Evolutionary conservation across 225 moss, liverwort and hornwort genomes (phyloP).

Genomic region (Thuidium tamariscinum): DNA sequence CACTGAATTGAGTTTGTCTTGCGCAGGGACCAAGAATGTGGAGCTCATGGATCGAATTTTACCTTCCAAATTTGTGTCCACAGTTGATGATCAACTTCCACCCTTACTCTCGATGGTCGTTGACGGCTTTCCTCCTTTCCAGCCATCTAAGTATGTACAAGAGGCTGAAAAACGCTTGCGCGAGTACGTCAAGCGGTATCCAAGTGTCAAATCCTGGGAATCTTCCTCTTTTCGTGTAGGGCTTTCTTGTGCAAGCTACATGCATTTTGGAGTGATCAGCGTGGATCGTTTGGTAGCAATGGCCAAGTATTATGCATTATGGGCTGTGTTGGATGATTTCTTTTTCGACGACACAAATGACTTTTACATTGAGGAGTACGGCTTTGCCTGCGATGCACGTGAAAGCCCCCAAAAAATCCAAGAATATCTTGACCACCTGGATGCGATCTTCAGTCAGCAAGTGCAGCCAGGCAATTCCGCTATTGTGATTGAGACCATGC

Average conservation of each 20-base stretch:
- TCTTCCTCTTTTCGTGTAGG: not conserved
- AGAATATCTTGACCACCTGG: accelerated
- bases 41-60: too few relatives aligned
- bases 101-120: too few relatives aligned
- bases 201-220: too few relatives aligned
- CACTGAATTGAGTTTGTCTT: too few relatives aligned
- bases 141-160: too few relatives aligned
- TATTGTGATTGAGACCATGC: not conserved
- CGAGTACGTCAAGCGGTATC: too few relatives aligned
- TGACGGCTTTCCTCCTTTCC: too few relatives aligned
- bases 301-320: not conserved
- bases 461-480: not conserved
- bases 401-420: not conserved
- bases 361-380: not conserved
- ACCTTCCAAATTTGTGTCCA: too few relatives aligned
- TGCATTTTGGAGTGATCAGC: not conserved
- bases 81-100: too few relatives aligned
- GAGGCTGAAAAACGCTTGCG: too few relatives aligned
- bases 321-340: not conserved
- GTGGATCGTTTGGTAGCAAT: not conserved
- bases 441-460: not conserved
- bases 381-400: accelerated
- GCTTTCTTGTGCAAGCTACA: accelerated
- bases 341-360: not conserved
- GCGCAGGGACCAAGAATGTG: too few relatives aligned